phyloP scores from a whole-genome alignment of 345 rosid species.

The Ceriops zippeliana region DNA sequence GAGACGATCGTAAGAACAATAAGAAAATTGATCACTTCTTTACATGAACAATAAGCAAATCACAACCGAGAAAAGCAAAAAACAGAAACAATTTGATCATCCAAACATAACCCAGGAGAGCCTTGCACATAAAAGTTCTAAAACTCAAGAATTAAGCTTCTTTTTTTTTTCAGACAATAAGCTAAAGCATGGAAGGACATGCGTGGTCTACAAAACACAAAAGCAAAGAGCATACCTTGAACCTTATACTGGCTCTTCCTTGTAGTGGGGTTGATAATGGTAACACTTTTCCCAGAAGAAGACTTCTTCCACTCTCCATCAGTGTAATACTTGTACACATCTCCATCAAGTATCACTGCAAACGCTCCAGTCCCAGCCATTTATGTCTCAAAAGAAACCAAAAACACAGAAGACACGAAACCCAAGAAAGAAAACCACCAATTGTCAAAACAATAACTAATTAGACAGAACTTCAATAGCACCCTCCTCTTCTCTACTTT shows the following conservation, averaged over 20 bases:
- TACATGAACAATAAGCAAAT: no score
- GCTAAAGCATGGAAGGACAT: neutral
- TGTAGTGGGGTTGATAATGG: constrained; percentile 80
- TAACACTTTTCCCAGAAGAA: constrained; percentile 69
- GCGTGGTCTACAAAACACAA: neutral
- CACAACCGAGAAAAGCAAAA: neutral
- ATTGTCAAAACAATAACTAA: neutral
- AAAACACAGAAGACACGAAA: neutral
- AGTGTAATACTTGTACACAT: constrained; percentile 71
- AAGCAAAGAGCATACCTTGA: constrained; percentile 52
- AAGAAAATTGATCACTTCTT: no score
- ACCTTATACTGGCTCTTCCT: constrained; percentile 87
- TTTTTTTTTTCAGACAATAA: neutral
- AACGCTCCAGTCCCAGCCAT: constrained; percentile 90
- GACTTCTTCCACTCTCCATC: constrained; percentile 89
- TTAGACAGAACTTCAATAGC: neutral
- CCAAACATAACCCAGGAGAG: neutral
- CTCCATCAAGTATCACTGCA: constrained; percentile 79
- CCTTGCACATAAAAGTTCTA: no score
- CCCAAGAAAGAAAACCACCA: neutral
- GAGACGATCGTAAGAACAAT: no score
- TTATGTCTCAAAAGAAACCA: neutral
- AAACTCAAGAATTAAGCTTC: neutral
- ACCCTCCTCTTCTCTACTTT: neutral
- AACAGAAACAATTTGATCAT: neutral